Conservation (phyloP, 2,329 filamentous ascomycete species). For the Rhytidhysteron rufulum region DNA sequence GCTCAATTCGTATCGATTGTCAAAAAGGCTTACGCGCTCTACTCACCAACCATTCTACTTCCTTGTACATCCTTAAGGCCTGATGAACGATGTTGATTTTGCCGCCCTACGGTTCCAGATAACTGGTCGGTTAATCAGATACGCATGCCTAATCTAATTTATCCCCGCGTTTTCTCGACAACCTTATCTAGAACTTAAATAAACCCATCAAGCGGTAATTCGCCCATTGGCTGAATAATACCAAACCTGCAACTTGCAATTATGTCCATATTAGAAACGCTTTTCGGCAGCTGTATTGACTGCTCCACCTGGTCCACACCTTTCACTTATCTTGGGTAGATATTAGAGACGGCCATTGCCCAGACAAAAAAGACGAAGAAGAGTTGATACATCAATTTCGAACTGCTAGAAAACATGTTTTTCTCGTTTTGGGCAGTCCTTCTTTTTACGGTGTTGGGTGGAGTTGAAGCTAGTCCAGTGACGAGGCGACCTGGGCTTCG, state of each 20-base stretch:
- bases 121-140: no score
- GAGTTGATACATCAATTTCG: not conserved
- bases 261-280: not conserved
- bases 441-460: not conserved
- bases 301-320: no score
- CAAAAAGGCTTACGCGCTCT: no score
- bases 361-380: not conserved
- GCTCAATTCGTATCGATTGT: no score
- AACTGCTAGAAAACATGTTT: not conserved
- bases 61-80: no score
- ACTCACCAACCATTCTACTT: no score
- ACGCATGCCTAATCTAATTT: not conserved
- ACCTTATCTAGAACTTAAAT: not conserved
- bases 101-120: no score
- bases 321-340: no score
- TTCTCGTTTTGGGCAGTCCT: not conserved
- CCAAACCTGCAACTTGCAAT: not conserved
- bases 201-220: not conserved
- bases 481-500: not conserved
- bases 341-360: not conserved
- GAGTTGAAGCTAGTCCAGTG: not conserved
- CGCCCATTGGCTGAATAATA: not conserved
- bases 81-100: no score
- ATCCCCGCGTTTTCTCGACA: not conserved
- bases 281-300: not conserved